Evolutionary conservation across 1,284 basidiomycete species (phyloP), one percentile per base, ranked within the genome.

Genomic region (Fomitopsis pinicola): DNA sequence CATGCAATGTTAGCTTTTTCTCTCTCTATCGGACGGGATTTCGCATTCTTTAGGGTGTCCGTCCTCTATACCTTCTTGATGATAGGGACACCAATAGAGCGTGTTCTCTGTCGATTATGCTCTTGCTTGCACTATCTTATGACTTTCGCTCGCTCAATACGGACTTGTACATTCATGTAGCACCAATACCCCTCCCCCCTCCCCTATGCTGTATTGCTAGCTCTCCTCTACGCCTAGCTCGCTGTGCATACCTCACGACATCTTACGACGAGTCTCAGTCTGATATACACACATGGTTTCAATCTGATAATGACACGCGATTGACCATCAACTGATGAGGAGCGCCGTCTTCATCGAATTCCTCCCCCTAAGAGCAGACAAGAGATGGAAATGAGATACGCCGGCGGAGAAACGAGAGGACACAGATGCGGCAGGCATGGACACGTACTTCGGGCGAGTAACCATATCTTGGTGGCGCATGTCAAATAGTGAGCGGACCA

Each of bases 341-440:
- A 67, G 82, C 88, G 48, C 89, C 90, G 62, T 92, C 90, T 73
- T 92, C 90, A 72, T 92, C 87, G 74, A 91, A 92, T 70, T 86
- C 82, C 42, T 81, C 80, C 62, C 89, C 91, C 88, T 92, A 64
- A 63, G 54, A 58, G 61, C 59, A 59, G 61, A 19, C 28, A 30
- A 33, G 48, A 50, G 48, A 35, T 50, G 35, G 12, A 38, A 22
- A 62, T 65, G 68, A 62, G 64, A 59, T 42, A 42, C 19, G 48
- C 28, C 46, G 63, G 54, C 52, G 62, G 62, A 66, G 63, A 40
- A 48, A 42, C 6, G 60, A 61, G 60, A 44, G 61, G 50, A 61
- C 50, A 62, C 28, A 55, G 50, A 55, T 44, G 22, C 22, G 55
- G 61, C 54, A 62, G 58, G 60, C 60, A 56, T 46, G 62, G 64